Conservation (phyloP, 768 basidiomycete genomes). For the Suillus bovinus region DNA sequence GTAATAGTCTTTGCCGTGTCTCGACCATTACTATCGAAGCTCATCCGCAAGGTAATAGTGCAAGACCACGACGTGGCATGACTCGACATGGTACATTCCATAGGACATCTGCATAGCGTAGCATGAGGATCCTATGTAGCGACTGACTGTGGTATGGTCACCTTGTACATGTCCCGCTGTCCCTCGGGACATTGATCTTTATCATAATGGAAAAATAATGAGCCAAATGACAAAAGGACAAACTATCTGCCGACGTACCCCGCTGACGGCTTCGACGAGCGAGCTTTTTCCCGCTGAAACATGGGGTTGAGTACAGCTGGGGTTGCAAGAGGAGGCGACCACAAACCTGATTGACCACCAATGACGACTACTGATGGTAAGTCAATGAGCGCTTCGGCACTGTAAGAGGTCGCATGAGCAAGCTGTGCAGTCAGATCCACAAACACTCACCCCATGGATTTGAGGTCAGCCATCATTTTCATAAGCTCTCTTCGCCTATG, state of each 20-base stretch:
- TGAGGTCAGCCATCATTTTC: constrained; percentile 37
- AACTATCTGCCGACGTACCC: constrained; percentile 30
- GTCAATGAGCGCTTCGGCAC: constrained; percentile 47
- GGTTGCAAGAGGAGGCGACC: background rate
- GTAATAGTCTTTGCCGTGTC: constrained; percentile 24
- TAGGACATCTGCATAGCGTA: constrained; percentile 30
- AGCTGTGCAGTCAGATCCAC: background rate
- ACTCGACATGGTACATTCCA: constrained; percentile 36
- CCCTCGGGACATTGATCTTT: constrained; percentile 45
- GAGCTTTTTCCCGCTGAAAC: constrained; percentile 35
- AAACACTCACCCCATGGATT: constrained; percentile 33
- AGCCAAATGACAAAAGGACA: background rate
- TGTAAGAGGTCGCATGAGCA: constrained; percentile 16
- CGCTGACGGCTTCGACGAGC: constrained; percentile 51
- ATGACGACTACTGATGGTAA: constrained; percentile 52
- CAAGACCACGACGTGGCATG: constrained; percentile 33
- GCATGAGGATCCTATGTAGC: background rate
- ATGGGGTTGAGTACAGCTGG: constrained; percentile 18
- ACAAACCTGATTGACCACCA: constrained; percentile 52
- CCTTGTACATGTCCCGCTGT: constrained; percentile 46
- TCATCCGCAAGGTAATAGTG: constrained; percentile 44
- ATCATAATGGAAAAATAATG: background rate
- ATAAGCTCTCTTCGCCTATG: constrained; percentile 40
- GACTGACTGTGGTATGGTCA: background rate
- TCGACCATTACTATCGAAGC: constrained; percentile 34